Evolutionary conservation across 768 basidiomycete genomes (phyloP), one percentile per base, ranked within the genome.

Genomic region (Hirschioporus abietinus): DNA sequence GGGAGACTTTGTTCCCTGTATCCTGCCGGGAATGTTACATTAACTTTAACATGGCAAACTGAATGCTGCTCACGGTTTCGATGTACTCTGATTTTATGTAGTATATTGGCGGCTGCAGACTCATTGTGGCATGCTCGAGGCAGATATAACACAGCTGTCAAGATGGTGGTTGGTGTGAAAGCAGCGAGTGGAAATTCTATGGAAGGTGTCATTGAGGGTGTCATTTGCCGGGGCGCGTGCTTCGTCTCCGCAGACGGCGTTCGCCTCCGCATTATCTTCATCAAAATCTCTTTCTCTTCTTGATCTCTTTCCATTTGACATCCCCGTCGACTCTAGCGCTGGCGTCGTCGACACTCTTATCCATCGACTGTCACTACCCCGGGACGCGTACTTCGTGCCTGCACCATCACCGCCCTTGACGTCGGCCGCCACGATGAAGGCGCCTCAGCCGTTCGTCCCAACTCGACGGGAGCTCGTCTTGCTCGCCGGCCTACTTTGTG

Each of bases 1-100:
- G 86, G 57, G 93, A 96, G 59, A 98, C 96, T 77, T 96, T 96
- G 82, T 99, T 96, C 60, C 93, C 94, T 68, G 94, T 96, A 75
- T 96, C 95, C 93, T 95, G 76, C 34, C 60, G 34, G 27, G 52
- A 42, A 26, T 24, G 65, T 18, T 64, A 62, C 8, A 35, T 24
- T 15, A 2, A 26, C 35, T 25, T 63, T 17, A 64, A 63, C 42
- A 42, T 36, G 34, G 36, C 30, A 65, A 35, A 57, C 34, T 15
- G 20, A 52, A 65, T 20, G 10, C n/a, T 62, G 58, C 83, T 66
- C 75, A 93, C 93, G 66, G 93, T 95, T 80, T 95, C 93, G 60
- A 95, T 95, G 77, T 89, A 95, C 76, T 95, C 93, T 34, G 86
- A 80, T 69, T 89, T 89, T 15, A 89, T 86, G 75, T 95, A 94